Percentiles rank a stretch among this genome's conserved stretches.
These are phyloP conservation scores for Oryza meridionalis DNA, from an alignment of 176 grass and related monocot genomes.

Conservation along the genomic window DNA sequence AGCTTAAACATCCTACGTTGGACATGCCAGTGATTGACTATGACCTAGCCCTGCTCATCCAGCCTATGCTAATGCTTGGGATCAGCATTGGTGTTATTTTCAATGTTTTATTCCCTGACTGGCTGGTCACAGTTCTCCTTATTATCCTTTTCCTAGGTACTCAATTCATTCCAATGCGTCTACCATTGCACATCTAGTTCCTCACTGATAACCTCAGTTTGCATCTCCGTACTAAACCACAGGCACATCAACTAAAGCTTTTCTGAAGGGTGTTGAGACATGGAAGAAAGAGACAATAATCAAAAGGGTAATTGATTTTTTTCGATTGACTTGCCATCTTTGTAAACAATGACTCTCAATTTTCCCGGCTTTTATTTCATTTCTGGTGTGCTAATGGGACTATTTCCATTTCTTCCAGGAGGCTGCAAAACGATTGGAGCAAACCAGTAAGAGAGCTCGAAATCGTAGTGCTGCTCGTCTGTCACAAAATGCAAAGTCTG, in stretches of 20 bases:
- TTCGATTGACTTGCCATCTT: conserved; percentile 19
- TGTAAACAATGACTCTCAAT: neutral
- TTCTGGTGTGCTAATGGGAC: conserved; percentile 5
- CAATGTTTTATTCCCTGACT: conserved; percentile 88
- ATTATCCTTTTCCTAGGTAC: conserved; percentile 87
- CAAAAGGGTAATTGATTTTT: conserved; percentile 50
- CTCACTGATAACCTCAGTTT: conserved; percentile 24
- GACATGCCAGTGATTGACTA: conserved; percentile 91
- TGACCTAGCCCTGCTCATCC: conserved; percentile 83
- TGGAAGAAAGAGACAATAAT: conserved; percentile 91
- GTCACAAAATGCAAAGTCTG: conserved; percentile 10
- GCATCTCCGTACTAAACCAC: conserved; percentile 13
- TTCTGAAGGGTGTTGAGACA: conserved; percentile 85
- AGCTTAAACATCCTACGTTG: conserved; percentile 80
- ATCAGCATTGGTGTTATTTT: conserved; percentile 94
- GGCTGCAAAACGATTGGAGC: conserved; percentile 54
- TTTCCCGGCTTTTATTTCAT: neutral
- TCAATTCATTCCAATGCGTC: neutral
- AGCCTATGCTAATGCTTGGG: conserved; percentile 94
- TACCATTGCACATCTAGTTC: neutral
- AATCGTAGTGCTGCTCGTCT: conserved; percentile 28
- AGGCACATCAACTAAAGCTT: conserved; percentile 94
- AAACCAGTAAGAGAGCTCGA: conserved; percentile 50
- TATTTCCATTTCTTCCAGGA: conserved; percentile 54
- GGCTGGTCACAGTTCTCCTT: conserved; percentile 89